Evolutionary conservation across 345 rosid genomes (phyloP).

Genomic region (Erodium maritimum): DNA sequence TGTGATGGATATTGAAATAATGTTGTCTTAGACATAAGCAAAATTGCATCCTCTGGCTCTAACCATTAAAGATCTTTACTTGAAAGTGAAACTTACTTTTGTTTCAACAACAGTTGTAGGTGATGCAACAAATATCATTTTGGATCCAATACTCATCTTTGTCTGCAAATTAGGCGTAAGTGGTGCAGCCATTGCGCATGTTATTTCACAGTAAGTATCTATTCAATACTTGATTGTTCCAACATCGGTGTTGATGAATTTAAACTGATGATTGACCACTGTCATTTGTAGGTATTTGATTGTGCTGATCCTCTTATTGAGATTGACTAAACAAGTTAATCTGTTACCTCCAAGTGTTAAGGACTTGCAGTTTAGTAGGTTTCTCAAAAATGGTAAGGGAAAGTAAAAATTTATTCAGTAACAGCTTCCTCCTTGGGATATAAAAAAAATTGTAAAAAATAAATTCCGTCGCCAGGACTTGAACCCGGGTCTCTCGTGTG

Average conservation of each 20-base stretch:
- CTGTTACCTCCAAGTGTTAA: conserved; percentile 22
- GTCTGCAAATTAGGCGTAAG: conserved; percentile 51
- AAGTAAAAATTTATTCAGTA: background rate
- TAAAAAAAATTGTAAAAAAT: background rate
- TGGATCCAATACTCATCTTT: conserved; percentile 64
- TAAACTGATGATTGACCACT: background rate
- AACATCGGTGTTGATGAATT: background rate
- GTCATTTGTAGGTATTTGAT: conserved; percentile 21
- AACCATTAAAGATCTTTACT: background rate
- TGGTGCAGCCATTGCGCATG: conserved; percentile 85
- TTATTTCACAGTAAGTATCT: conserved; percentile 69
- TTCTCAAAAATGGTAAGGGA: conserved; percentile 34
- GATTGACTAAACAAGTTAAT: conserved; percentile 20
- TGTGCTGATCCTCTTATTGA: conserved; percentile 22
- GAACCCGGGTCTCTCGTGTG: conserved; percentile 40
- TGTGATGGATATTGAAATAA: no score
- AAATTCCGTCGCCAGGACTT: conserved; percentile 30
- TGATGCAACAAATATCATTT: conserved; percentile 61
- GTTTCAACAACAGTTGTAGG: conserved; percentile 46
- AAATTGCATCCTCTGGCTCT: no score
- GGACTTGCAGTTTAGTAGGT: conserved; percentile 25
- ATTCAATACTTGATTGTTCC: background rate
- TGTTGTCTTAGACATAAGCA: no score
- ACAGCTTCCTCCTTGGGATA: no score
- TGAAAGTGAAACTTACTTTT: background rate